Percentiles rank a stretch among this genome's conserved stretches.
phyloP scores from a whole-genome alignment of 2,329 filamentous ascomycete genomes.

The Fusarium fujikuroi region DNA sequence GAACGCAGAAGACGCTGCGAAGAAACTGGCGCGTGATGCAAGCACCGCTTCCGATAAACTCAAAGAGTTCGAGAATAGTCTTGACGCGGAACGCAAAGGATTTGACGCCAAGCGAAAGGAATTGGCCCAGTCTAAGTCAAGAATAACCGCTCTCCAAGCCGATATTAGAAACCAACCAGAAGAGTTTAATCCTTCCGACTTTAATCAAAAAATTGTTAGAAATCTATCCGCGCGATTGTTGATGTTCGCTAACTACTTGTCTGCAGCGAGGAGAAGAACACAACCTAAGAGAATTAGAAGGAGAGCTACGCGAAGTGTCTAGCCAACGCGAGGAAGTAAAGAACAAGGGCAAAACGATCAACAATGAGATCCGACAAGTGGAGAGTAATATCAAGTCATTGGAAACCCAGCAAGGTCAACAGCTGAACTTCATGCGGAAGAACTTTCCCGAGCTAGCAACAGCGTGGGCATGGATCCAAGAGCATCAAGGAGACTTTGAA shows the following conservation, averaged over 20 bases:
- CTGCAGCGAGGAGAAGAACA: slow-evolving; percentile 70
- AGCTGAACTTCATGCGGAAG: slow-evolving; percentile 71
- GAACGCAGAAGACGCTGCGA: slow-evolving; percentile 63
- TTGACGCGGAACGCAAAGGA: slow-evolving; percentile 62
- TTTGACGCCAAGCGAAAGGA: slow-evolving; percentile 64
- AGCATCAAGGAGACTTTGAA: slow-evolving; percentile 75
- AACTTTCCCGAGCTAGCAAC: slow-evolving; percentile 71
- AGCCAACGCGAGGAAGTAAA: slow-evolving; percentile 56
- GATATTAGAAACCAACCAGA: slow-evolving; percentile 70
- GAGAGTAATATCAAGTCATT: slow-evolving; percentile 67
- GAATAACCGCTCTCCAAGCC: slow-evolving; percentile 71
- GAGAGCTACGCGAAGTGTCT: slow-evolving; percentile 51
- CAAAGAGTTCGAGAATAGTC: slow-evolving; percentile 56
- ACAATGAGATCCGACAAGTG: slow-evolving; percentile 51
- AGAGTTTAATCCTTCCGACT: slow-evolving; percentile 75
- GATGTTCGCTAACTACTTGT: slow-evolving; percentile 40
- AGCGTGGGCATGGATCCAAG: slow-evolving; percentile 85
- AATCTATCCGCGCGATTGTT: neutral
- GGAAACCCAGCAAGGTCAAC: slow-evolving; percentile 79
- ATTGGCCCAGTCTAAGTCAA: slow-evolving; percentile 60
- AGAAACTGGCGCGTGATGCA: slow-evolving; percentile 55
- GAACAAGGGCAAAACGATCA: slow-evolving; percentile 55
- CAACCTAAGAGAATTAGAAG: slow-evolving; percentile 61
- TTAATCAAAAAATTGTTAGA: slow-evolving; percentile 78
- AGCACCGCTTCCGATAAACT: slow-evolving; percentile 51